Conservation (phyloP, 176 grass and related monocot species). For the Oryza longistaminata region DNA sequence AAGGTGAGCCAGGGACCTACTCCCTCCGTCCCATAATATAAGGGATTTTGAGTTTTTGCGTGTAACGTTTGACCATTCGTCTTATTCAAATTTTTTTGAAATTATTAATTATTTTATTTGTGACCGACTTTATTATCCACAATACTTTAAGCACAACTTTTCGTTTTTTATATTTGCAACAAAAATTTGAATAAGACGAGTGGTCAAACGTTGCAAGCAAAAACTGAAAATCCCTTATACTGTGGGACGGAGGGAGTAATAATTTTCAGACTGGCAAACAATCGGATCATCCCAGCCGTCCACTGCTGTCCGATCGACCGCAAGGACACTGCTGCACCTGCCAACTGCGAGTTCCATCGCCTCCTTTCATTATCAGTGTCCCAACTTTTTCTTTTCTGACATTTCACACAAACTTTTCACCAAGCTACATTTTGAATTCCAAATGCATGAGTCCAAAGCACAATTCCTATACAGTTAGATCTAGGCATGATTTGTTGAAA, state of each 20-base stretch:
- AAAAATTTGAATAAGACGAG: no score
- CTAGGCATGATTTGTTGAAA: background rate
- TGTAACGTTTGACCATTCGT: no score
- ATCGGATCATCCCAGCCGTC: constrained; percentile 26
- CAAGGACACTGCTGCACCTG: background rate
- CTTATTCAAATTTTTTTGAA: no score
- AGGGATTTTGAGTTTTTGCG: no score
- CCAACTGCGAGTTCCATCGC: background rate
- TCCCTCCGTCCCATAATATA: no score
- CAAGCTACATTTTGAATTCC: background rate
- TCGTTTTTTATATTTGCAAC: no score
- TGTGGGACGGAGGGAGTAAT: no score
- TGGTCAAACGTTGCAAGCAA: no score
- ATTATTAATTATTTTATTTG: no score
- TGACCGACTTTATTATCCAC: no score
- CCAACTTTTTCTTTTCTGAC: background rate
- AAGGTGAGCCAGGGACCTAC: background rate
- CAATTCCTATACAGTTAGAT: background rate
- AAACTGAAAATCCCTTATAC: no score
- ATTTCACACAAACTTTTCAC: background rate
- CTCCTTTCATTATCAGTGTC: background rate
- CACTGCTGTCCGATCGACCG: background rate
- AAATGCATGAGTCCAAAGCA: background rate
- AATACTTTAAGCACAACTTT: no score
- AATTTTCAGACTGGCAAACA: constrained; percentile 7